Base-by-base conservation (phyloP, 2,329 filamentous ascomycete genomes). In the Nigrospora sphaerica region DNA sequence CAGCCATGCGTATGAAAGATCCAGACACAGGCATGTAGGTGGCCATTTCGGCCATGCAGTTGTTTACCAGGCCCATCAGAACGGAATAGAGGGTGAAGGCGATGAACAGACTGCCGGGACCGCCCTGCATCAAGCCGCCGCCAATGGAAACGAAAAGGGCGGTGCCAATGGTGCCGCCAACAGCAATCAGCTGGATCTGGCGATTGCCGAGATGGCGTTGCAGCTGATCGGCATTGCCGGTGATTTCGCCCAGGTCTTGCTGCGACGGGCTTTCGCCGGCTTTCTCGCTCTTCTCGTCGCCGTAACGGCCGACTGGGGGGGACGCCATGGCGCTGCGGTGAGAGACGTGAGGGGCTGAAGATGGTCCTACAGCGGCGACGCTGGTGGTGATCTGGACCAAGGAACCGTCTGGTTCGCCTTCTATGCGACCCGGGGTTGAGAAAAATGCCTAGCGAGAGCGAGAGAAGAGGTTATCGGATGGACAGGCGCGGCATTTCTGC, bases 41-140 rank as follows among this genome's bases (percentile, higher is more conserved):
- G 31, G 69, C 74, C 81, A 85, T 85, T 60, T 85, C 81, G 10
- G 81, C 81, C 49, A 83, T 70, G 50, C 73, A 74, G 57, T 83
- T 85, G 70, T 83, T 85, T 58, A 85, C 76, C 40, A 81, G 66
- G 19, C 68, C 80, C 49, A 85, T 69, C 45, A 83, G 57, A 55
- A 67, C 59, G 33, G 69, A 69, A 58, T 82, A 80, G 37, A 78
- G 50, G 33, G 67, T 65, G 57, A 75, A 83, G 37, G 77, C 78
- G 45, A 84, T 57, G 50, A 84, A 68, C 36, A 83, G 61, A 45
- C 70, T 73, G 32, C 62, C 68, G 4, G 72, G 71, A 11, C 72
- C 72, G n/a, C 65, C 71, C 39, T 65, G 62, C 49, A 63, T 61
- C 23, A 75, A 62, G 41, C 75, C 78, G 52, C 65, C 67, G 48